A percentile compares a stretch with the other conserved stretches of the same genome.
Conservation (phyloP, 1,139 yeast genomes). For the Keqinozyma sinolaborantium region DNA sequence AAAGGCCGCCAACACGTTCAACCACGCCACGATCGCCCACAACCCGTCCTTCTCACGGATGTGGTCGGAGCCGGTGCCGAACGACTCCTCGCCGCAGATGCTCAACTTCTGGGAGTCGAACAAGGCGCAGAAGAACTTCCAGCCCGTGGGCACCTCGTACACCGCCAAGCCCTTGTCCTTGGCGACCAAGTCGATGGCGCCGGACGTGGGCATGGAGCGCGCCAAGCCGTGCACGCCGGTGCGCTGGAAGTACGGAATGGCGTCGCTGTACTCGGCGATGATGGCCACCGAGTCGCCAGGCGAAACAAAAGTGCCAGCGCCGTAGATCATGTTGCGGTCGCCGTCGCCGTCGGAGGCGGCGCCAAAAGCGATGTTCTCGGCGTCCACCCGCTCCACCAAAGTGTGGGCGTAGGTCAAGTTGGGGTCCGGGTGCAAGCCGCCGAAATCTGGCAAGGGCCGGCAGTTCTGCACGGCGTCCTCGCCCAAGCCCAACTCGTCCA, state of each 20-base stretch:
- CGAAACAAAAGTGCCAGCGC: slow-evolving; percentile 91
- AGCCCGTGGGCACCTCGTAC: slow-evolving; percentile 98
- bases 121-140: slow-evolving; percentile 96
- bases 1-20: slow-evolving; percentile 86
- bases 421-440: slow-evolving; percentile 98
- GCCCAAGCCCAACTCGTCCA: slow-evolving; percentile 81
- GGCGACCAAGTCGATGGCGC: slow-evolving; percentile 92
- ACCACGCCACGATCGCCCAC: slow-evolving; percentile 98
- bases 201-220: slow-evolving; percentile 97
- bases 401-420: slow-evolving; percentile 92
- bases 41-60: slow-evolving; percentile 97
- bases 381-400: slow-evolving; percentile 80
- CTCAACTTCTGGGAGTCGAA: slow-evolving; percentile 91
- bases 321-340: slow-evolving; percentile 98
- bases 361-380: slow-evolving; percentile 81
- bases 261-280: slow-evolving; percentile 86
- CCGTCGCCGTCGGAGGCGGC: slow-evolving; percentile 99
- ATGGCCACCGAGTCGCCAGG: slow-evolving; percentile 99
- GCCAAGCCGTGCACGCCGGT: slow-evolving; percentile 91
- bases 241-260: slow-evolving; percentile 85
- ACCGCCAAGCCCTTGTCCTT: slow-evolving; percentile 66
- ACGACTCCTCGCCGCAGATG: slow-evolving; percentile 97
- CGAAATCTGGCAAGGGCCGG: slow-evolving; percentile 82
- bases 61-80: slow-evolving; percentile 97
- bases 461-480: slow-evolving; percentile 71